Percentiles rank a stretch among this genome's conserved stretches.
Conservation (phyloP, 2,329 filamentous ascomycete genomes). For the Magnaporthiopsis rhizophila region DNA sequence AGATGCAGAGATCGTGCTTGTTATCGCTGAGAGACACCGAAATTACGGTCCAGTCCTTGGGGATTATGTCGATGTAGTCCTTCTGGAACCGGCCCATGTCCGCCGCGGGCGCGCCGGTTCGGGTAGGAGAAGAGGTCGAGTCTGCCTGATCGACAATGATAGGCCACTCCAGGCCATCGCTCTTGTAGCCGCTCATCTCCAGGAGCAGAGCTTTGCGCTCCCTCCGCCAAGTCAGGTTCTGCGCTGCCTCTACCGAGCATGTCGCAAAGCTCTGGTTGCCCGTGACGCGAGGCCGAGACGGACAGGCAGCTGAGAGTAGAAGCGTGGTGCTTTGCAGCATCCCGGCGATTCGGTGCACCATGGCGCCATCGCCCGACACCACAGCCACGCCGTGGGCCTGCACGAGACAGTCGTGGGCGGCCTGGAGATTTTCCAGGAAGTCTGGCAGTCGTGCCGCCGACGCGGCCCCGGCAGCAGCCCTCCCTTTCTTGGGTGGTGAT, state of each 20-base stretch:
- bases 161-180: conserved; percentile 25
- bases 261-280: conserved; percentile 50
- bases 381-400: conserved; percentile 53
- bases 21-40: conserved; percentile 80
- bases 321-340: conserved; percentile 59
- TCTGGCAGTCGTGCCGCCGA: conserved; percentile 22
- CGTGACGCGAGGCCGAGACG: conserved; percentile 34
- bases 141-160: conserved; percentile 20
- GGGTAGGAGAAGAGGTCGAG: background rate
- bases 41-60: conserved; percentile 72
- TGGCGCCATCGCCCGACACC: conserved; percentile 45
- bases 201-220: conserved; percentile 48
- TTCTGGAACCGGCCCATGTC: conserved; percentile 62
- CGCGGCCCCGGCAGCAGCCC: conserved; percentile 13
- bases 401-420: conserved; percentile 58
- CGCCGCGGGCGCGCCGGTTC: background rate
- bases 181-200: conserved; percentile 35
- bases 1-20: conserved; percentile 77
- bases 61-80: conserved; percentile 80
- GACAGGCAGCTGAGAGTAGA: conserved; percentile 54
- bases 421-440: conserved; percentile 52
- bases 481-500: conserved; percentile 25
- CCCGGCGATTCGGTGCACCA: conserved; percentile 55
- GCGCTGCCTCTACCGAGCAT: conserved; percentile 60
- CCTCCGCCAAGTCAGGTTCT: conserved; percentile 60